Conservation (phyloP, 176 grass and related monocot species). For the Thalia dealbata region DNA sequence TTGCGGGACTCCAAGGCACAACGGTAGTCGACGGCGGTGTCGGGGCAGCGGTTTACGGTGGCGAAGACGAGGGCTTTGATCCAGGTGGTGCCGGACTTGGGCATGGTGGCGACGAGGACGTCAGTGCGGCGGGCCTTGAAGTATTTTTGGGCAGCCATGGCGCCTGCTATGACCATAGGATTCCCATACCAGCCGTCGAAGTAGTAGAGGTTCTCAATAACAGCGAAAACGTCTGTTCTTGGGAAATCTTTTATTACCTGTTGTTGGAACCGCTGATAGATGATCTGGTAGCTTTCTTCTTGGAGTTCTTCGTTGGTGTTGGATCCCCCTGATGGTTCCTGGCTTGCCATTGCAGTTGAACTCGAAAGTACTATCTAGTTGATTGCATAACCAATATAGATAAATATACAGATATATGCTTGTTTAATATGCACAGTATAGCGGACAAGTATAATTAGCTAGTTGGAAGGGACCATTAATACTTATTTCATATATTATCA, state of each 20-base stretch:
- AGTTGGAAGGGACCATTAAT: too few relatives aligned
- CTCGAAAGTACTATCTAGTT: too few relatives aligned
- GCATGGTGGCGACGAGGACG: slow-evolving; percentile 11
- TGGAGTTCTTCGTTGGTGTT: background rate
- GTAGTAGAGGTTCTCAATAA: background rate
- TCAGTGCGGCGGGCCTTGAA: slow-evolving; percentile 5
- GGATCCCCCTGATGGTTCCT: too few relatives aligned
- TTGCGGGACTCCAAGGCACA: background rate
- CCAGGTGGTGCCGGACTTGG: slow-evolving; percentile 33
- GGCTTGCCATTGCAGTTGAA: too few relatives aligned
- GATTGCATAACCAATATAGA: too few relatives aligned
- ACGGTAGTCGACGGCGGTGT: background rate
- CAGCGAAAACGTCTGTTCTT: background rate
- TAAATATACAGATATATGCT: too few relatives aligned
- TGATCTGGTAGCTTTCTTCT: background rate
- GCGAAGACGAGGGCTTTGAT: slow-evolving; percentile 21
- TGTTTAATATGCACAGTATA: too few relatives aligned
- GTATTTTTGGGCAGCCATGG: background rate
- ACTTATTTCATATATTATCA: too few relatives aligned
- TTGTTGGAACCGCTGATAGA: background rate
- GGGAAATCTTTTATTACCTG: background rate
- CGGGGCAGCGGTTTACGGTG: background rate
- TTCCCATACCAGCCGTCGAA: background rate
- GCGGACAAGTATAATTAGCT: too few relatives aligned
- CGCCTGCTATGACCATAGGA: background rate